Evolutionary conservation across 140 eudicot species (phyloP).

Genomic region (Erigeron philadelphicus): DNA sequence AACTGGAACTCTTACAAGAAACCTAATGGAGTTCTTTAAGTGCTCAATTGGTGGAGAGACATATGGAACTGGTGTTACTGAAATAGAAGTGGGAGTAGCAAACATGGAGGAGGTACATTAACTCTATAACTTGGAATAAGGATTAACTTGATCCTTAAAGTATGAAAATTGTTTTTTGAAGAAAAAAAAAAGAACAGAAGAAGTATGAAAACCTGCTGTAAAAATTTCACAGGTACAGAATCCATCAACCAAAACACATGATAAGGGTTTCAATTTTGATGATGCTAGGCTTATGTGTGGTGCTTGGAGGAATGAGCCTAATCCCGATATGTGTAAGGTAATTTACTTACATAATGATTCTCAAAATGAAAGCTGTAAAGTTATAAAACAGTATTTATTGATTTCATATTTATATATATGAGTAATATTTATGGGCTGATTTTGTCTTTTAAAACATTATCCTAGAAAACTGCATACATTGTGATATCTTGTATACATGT

Average conservation of each 20-base stretch:
- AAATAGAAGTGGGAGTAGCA: slow-evolving; percentile 75
- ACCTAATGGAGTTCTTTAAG: slow-evolving; percentile 93
- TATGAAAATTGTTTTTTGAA: neutral
- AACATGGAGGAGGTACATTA: slow-evolving; percentile 49
- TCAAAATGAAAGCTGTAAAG: neutral
- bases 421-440: neutral
- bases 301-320: slow-evolving; percentile 95
- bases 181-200: too few relatives aligned
- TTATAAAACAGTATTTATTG: neutral
- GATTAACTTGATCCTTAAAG: neutral
- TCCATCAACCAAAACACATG: slow-evolving; percentile 46
- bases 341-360: neutral
- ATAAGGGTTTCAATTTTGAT: slow-evolving; percentile 91
- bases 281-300: slow-evolving; percentile 90
- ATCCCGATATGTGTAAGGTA: slow-evolving; percentile 87
- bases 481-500: neutral
- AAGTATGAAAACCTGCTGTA: neutral
- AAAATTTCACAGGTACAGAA: slow-evolving; percentile 44
- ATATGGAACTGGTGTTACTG: slow-evolving; percentile 88
- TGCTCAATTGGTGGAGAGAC: slow-evolving; percentile 93
- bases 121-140: neutral
- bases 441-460: neutral
- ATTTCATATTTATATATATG: neutral
- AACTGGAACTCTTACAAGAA: slow-evolving; percentile 91
- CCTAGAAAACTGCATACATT: neutral